These are phyloP conservation scores for Penicillium pulvis DNA, from an alignment of 495 filamentous ascomycete genomes.

Conservation along the genomic window DNA sequence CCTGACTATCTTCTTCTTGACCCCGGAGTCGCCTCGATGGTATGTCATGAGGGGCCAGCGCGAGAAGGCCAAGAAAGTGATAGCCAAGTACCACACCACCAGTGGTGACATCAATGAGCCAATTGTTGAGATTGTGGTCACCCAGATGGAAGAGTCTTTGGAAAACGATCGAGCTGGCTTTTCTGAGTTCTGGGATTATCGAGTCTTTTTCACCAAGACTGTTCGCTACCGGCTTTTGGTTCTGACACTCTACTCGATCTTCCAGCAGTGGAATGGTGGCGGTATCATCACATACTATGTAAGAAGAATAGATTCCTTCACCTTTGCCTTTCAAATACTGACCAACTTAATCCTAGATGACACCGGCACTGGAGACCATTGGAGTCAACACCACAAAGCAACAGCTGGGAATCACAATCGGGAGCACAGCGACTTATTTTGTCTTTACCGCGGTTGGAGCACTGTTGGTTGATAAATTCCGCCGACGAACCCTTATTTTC, in stretches of 20 bases:
- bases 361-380: conserved; percentile 37
- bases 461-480: conserved; percentile 40
- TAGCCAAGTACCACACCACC: conserved; percentile 43
- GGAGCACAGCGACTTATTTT: conserved; percentile 42
- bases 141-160: conserved; percentile 45
- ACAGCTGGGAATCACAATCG: conserved; percentile 40
- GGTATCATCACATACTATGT: conserved; percentile 46
- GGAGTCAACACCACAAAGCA: conserved; percentile 33
- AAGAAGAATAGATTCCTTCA: conserved; percentile 7
- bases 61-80: conserved; percentile 36
- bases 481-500: conserved; percentile 42
- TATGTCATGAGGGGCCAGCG: conserved; percentile 40
- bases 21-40: conserved; percentile 45
- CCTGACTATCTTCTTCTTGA: conserved; percentile 36
- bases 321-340: background rate
- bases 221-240: conserved; percentile 41
- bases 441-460: conserved; percentile 43
- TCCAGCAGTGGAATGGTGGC: conserved; percentile 50
- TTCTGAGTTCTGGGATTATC: conserved; percentile 39
- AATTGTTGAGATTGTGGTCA: conserved; percentile 39
- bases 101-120: conserved; percentile 39
- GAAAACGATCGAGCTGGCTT: conserved; percentile 30
- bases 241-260: conserved; percentile 41
- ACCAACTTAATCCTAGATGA: conserved; percentile 28
- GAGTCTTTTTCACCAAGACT: conserved; percentile 39